Evolutionary conservation across 495 filamentous ascomycete species (phyloP).

Genomic region (Aspergillus saccharolyticus): DNA sequence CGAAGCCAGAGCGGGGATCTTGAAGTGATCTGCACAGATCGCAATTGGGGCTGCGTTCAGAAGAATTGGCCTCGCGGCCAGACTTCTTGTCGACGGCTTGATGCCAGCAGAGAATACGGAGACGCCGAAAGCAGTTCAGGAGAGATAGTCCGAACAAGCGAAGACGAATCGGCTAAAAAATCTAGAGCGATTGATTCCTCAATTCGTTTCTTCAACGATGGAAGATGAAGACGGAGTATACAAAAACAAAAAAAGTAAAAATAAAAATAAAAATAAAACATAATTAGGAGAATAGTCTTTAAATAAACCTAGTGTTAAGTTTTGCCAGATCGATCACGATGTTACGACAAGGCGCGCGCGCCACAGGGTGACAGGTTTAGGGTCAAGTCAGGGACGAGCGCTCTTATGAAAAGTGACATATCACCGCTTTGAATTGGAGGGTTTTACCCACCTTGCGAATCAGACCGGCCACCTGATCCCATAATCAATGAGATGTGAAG

Average conservation of each 20-base stretch:
- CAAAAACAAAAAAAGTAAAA: background rate
- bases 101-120: background rate
- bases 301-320: background rate
- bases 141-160: background rate
- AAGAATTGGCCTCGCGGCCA: background rate
- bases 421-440: background rate
- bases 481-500: constrained; percentile 3
- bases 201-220: background rate
- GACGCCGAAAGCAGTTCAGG: background rate
- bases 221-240: no score
- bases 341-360: background rate
- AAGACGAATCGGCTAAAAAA: background rate
- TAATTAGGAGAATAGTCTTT: background rate
- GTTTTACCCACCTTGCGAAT: background rate
- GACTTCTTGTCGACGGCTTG: background rate
- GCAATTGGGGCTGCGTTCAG: constrained; percentile 15
- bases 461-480: background rate
- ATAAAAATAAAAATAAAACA: no score
- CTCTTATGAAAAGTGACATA: background rate
- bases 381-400: background rate
- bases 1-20: constrained; percentile 1
- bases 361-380: background rate
- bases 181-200: background rate
- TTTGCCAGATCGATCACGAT: background rate
- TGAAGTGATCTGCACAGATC: constrained; percentile 2